These are phyloP conservation scores for Lolium perenne DNA, from an alignment of 176 grass and related monocot species.

Conservation along the genomic window DNA sequence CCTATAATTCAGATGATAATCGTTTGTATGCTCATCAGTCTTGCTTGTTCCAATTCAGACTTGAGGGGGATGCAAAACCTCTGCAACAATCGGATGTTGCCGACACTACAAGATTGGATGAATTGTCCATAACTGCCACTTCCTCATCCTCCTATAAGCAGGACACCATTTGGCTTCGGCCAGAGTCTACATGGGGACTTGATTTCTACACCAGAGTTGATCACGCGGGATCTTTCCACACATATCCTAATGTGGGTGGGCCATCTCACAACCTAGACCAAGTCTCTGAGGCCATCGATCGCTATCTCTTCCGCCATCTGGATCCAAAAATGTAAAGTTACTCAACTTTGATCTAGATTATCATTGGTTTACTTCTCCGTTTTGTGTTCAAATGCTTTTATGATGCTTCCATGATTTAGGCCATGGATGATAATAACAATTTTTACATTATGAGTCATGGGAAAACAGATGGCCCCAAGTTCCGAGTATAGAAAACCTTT, in stretches of 20 bases:
- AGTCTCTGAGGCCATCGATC: neutral
- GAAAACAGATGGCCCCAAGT: too few relatives aligned
- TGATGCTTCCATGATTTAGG: too few relatives aligned
- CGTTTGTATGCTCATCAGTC: too few relatives aligned
- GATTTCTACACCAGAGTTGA: neutral
- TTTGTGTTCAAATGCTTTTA: neutral
- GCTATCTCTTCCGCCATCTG: neutral
- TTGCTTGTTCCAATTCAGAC: neutral
- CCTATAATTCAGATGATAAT: too few relatives aligned
- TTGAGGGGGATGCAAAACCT: neutral
- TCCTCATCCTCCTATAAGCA: neutral
- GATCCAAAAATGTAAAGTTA: conserved; percentile 3
- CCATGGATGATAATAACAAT: too few relatives aligned
- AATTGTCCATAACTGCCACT: neutral
- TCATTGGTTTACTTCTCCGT: neutral
- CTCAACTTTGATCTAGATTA: neutral
- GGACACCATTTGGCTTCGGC: neutral
- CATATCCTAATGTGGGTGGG: too few relatives aligned
- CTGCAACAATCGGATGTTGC: neutral
- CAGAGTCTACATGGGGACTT: neutral
- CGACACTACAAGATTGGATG: neutral
- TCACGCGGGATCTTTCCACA: neutral
- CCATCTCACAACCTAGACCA: neutral
- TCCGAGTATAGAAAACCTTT: too few relatives aligned
- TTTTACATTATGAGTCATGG: too few relatives aligned